Evolutionary conservation across 495 filamentous ascomycete species (phyloP).

Genomic region (Endocarpon pusillum): DNA sequence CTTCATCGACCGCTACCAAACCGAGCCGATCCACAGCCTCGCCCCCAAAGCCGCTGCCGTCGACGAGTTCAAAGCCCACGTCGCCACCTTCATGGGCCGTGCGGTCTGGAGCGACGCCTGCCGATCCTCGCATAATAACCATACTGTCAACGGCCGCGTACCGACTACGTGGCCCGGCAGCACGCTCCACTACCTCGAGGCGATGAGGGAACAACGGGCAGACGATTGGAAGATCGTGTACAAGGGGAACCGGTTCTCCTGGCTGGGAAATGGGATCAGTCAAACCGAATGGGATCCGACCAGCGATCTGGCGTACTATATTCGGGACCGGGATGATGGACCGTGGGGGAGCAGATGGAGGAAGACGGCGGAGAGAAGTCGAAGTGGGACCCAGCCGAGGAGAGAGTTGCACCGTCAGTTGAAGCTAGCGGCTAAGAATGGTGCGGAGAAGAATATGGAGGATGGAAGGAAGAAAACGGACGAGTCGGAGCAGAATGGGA

Average conservation of each 20-base stretch:
- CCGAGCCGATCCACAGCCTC: slow-evolving; percentile 3
- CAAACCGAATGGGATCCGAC: slow-evolving; percentile 12
- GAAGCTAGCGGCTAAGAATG: not conserved
- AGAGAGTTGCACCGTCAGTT: not conserved
- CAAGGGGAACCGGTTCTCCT: slow-evolving; percentile 26
- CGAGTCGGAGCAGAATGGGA: too few species aligned
- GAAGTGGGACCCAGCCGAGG: not conserved
- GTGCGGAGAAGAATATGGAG: not conserved
- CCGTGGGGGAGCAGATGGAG: not conserved
- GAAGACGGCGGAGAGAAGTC: not conserved
- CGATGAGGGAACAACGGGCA: slow-evolving; percentile 21
- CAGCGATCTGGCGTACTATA: slow-evolving; percentile 24
- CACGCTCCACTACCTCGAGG: slow-evolving; percentile 32
- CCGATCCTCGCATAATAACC: slow-evolving; percentile 37
- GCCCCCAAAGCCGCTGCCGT: slow-evolving; percentile 15
- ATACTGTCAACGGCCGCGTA: slow-evolving; percentile 14
- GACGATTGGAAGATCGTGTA: slow-evolving; percentile 33
- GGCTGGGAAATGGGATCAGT: slow-evolving; percentile 28
- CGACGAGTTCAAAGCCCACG: slow-evolving; percentile 26
- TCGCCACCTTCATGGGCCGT: slow-evolving; percentile 28
- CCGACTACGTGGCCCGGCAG: slow-evolving; percentile 22
- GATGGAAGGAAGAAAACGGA: not conserved
- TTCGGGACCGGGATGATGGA: slow-evolving; percentile 23
- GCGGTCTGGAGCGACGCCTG: slow-evolving; percentile 32
- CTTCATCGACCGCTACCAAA: slow-evolving; percentile 15